These are phyloP conservation scores for Obba rivulosa DNA, from an alignment of 768 basidiomycete species.

Conservation along the genomic window DNA sequence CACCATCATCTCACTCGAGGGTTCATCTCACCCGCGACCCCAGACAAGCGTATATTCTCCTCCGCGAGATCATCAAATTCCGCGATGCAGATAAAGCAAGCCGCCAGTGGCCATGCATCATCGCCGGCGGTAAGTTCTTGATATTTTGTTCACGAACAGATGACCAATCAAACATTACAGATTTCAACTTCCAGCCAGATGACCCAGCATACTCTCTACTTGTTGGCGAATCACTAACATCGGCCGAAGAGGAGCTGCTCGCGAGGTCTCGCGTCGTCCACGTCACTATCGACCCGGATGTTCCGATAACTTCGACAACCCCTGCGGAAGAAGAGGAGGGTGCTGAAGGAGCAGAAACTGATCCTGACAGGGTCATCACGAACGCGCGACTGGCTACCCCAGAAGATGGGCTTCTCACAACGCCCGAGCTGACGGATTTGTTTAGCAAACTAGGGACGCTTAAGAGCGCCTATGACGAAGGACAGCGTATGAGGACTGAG, in stretches of 20 bases:
- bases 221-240: constrained; percentile 51
- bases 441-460: constrained; percentile 35
- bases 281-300: constrained; percentile 58
- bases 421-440: constrained; percentile 49
- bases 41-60: constrained; percentile 75
- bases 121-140: constrained; percentile 70
- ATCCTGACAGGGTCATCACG: constrained; percentile 70
- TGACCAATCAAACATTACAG: constrained; percentile 34
- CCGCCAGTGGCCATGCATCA: constrained; percentile 68
- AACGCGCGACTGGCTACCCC: constrained; percentile 58
- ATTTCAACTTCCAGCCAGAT: constrained; percentile 85
- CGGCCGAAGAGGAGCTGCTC: constrained; percentile 48
- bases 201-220: constrained; percentile 82
- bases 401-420: constrained; percentile 65
- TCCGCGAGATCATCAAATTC: constrained; percentile 58
- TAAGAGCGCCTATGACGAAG: constrained; percentile 67
- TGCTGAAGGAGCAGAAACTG: constrained; percentile 32
- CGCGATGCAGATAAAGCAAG: constrained; percentile 35
- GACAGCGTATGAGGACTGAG: constrained; percentile 22
- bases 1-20: background rate
- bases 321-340: constrained; percentile 40
- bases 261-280: constrained; percentile 68
- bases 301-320: constrained; percentile 21
- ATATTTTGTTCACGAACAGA: background rate
- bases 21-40: constrained; percentile 2